Evolutionary conservation across 257 asterid species (phyloP).

Genomic region (Lantana camara): DNA sequence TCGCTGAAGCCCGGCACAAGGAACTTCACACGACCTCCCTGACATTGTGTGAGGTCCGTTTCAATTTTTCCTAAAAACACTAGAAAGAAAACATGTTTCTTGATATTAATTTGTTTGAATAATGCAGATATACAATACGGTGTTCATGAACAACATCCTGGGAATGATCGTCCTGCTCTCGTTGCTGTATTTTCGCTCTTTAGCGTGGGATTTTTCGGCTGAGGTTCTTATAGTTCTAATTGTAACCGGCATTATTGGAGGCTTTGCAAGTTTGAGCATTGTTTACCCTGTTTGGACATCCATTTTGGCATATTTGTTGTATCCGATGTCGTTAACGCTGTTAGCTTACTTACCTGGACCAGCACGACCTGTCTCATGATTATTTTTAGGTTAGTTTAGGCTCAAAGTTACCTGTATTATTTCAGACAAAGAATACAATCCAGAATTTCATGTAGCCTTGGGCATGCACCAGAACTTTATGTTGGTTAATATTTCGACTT

Average conservation of each 20-base stretch:
- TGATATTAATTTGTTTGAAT: neutral
- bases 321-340: slow-evolving; percentile 44
- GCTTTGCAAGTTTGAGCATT: slow-evolving; percentile 33
- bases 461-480: no score
- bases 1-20: slow-evolving; percentile 40
- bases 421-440: no score
- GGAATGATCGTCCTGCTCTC: slow-evolving; percentile 45
- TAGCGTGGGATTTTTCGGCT: no score
- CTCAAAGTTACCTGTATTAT: no score
- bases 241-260: slow-evolving; percentile 38
- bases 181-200: no score
- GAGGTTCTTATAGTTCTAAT: slow-evolving; percentile 40
- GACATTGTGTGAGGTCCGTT: slow-evolving; percentile 51
- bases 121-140: slow-evolving; percentile 48
- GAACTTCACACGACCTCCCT: slow-evolving; percentile 41
- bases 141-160: slow-evolving; percentile 49
- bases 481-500: no score
- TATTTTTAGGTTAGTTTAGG: no score
- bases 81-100: neutral
- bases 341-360: no score
- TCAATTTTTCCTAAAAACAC: neutral
- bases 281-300: slow-evolving; percentile 40
- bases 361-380: no score
- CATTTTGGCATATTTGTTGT: slow-evolving; percentile 31
- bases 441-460: no score